Conservation (phyloP, 768 basidiomycete species). For the Agrocybe pediades region DNA sequence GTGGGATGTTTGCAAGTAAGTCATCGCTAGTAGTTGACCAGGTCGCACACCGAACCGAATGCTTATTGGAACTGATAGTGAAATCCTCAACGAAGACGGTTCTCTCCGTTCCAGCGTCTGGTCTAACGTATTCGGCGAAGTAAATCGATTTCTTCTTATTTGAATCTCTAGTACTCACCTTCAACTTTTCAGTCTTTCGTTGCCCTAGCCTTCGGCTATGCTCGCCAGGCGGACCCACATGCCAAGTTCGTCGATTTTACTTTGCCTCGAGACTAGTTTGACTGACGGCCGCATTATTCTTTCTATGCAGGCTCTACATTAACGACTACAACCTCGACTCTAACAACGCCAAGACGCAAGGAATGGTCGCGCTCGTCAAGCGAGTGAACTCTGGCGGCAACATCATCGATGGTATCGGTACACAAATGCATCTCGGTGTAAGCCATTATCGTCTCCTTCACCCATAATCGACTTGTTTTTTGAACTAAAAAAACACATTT, state of each 20-base stretch:
- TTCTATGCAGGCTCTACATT: slow-evolving; percentile 33
- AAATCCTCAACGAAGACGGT: slow-evolving; percentile 57
- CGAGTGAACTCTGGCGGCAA: slow-evolving; percentile 38
- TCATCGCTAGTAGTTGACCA: neutral
- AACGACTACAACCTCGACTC: slow-evolving; percentile 54
- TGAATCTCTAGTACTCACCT: neutral
- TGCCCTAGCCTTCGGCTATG: slow-evolving; percentile 51
- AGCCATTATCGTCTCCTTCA: neutral
- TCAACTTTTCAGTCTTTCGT: slow-evolving; percentile 39
- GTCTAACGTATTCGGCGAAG: slow-evolving; percentile 48
- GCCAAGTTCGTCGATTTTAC: slow-evolving; percentile 39
- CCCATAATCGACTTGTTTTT: neutral
- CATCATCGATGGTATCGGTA: slow-evolving; percentile 51
- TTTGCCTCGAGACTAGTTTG: neutral
- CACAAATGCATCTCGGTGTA: slow-evolving; percentile 44
- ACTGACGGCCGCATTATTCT: neutral
- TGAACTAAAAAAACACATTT: neutral
- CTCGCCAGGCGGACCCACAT: slow-evolving; percentile 47
- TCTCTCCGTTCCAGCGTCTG: slow-evolving; percentile 47
- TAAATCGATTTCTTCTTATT: slow-evolving; percentile 7
- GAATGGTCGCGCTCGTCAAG: slow-evolving; percentile 44
- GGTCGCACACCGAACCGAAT: too few species aligned
- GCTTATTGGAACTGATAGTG: slow-evolving; percentile 28
- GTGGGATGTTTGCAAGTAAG: slow-evolving; percentile 49
- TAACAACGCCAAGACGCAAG: slow-evolving; percentile 45